These are phyloP conservation scores for Penicillium sp. DNA, from an alignment of 2,329 filamentous ascomycete species.

Conservation along the genomic window DNA sequence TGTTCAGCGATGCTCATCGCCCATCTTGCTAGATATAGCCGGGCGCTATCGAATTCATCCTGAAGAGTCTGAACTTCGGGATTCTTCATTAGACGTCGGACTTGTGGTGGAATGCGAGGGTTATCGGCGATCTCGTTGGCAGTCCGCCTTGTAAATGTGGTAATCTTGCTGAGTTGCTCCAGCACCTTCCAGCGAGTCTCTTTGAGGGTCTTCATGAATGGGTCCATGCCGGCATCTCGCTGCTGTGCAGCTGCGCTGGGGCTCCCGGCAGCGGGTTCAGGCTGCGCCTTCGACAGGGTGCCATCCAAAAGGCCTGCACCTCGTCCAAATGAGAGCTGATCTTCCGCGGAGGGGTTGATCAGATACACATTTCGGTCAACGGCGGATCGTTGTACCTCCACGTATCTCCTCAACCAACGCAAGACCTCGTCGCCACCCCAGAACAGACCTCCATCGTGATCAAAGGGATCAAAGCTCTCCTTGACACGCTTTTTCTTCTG, in stretches of 20 bases:
- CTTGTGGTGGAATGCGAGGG: constrained; percentile 84
- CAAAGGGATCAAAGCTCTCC: constrained; percentile 89
- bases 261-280: constrained; percentile 36
- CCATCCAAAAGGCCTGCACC: constrained; percentile 43
- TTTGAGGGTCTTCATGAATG: constrained; percentile 88
- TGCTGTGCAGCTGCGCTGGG: constrained; percentile 32
- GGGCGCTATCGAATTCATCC: constrained; percentile 95
- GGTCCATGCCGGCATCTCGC: constrained; percentile 79
- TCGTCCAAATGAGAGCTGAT: constrained; percentile 74
- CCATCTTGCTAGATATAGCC: constrained; percentile 93
- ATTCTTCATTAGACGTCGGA: constrained; percentile 80
- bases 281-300: constrained; percentile 40
- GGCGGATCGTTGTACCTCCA: constrained; percentile 76
- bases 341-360: constrained; percentile 82
- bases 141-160: constrained; percentile 88
- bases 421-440: constrained; percentile 98
- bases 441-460: constrained; percentile 76
- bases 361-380: constrained; percentile 91
- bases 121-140: constrained; percentile 92
- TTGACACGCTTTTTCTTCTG: constrained; percentile 84
- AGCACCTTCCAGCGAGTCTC: constrained; percentile 95
- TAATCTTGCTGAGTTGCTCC: constrained; percentile 96
- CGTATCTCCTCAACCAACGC: constrained; percentile 84
- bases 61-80: constrained; percentile 94
- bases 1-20: constrained; percentile 99